phyloP scores from a whole-genome alignment of 2,329 filamentous ascomycete genomes.

The Aspergillus proliferans region DNA sequence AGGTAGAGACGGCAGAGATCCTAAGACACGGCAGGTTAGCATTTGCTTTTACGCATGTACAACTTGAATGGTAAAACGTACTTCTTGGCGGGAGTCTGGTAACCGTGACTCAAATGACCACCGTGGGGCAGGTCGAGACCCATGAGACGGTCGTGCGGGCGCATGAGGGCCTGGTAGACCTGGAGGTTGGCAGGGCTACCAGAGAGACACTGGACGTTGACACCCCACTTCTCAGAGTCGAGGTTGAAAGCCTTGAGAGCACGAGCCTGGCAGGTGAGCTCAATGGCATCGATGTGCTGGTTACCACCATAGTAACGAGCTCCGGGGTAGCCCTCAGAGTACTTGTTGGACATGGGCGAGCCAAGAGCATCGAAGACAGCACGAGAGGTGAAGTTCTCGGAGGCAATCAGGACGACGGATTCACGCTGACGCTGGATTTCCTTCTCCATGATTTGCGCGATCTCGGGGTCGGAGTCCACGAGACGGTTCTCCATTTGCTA shows the following conservation, averaged over 20 bases:
- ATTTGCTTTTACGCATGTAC: not conserved
- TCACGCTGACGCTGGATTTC: conserved; percentile 96
- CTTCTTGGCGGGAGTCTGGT: conserved; percentile 88
- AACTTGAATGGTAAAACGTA: conserved; percentile 36
- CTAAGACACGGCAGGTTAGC: conserved; percentile 27
- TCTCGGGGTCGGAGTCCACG: conserved; percentile 84
- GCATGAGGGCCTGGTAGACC: conserved; percentile 92
- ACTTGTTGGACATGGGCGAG: conserved; percentile 96
- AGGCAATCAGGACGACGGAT: conserved; percentile 97
- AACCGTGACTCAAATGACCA: conserved; percentile 92
- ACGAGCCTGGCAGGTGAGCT: conserved; percentile 89
- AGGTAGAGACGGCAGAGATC: conserved; percentile 98
- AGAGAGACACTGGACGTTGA: conserved; percentile 93
- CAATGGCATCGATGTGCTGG: conserved; percentile 95
- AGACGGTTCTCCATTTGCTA: conserved; percentile 96
- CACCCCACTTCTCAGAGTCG: conserved; percentile 86
- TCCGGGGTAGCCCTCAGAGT: conserved; percentile 97
- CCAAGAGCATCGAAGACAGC: conserved; percentile 97
- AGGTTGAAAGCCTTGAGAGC: conserved; percentile 87
- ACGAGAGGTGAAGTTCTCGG: conserved; percentile 97
- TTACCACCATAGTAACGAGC: conserved; percentile 99
- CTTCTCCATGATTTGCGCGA: conserved; percentile 93
- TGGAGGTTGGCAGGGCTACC: conserved; percentile 95
- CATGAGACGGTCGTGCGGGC: conserved; percentile 93
- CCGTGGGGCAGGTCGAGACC: conserved; percentile 94